Percentiles rank a stretch among this genome's conserved stretches.
Conservation (phyloP, 2,329 filamentous ascomycete species). For the Westerdykella ornata region DNA sequence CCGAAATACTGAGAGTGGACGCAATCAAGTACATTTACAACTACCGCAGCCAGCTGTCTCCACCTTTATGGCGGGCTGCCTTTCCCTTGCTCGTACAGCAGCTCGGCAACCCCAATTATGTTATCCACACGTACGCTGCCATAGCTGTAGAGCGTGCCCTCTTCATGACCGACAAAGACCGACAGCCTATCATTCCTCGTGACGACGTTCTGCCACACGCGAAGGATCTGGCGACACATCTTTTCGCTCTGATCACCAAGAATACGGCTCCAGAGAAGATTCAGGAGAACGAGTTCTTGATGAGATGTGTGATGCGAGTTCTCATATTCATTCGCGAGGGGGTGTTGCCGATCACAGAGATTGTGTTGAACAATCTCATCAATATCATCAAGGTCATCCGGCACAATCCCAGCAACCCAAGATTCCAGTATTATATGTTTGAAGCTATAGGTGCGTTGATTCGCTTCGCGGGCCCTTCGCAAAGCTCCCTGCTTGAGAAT, state of each 20-base stretch:
- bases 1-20: conserved; percentile 90
- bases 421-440: conserved; percentile 98
- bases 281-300: conserved; percentile 97
- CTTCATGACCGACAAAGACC: conserved; percentile 69
- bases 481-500: conserved; percentile 68
- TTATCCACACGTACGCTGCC: conserved; percentile 94
- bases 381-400: conserved; percentile 88
- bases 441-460: conserved; percentile 89
- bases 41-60: conserved; percentile 90
- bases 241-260: conserved; percentile 86
- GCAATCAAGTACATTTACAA: conserved; percentile 97
- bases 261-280: conserved; percentile 82
- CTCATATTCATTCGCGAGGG: conserved; percentile 88
- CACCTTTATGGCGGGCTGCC: conserved; percentile 83
- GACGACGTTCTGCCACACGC: conserved; percentile 73
- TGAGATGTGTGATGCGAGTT: conserved; percentile 98
- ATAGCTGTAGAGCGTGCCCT: conserved; percentile 93
- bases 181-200: conserved; percentile 72
- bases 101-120: conserved; percentile 82
- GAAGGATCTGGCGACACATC: conserved; percentile 78
- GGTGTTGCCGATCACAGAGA: conserved; percentile 65
- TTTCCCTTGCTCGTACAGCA: conserved; percentile 89
- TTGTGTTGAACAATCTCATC: conserved; percentile 75
- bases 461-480: conserved; percentile 61
- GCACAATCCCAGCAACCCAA: conserved; percentile 90